Percentiles rank a stretch among this genome's conserved stretches.
phyloP scores from a whole-genome alignment of 108 stramenopile genomes.

The Pseudonitzschia pungens region DNA sequence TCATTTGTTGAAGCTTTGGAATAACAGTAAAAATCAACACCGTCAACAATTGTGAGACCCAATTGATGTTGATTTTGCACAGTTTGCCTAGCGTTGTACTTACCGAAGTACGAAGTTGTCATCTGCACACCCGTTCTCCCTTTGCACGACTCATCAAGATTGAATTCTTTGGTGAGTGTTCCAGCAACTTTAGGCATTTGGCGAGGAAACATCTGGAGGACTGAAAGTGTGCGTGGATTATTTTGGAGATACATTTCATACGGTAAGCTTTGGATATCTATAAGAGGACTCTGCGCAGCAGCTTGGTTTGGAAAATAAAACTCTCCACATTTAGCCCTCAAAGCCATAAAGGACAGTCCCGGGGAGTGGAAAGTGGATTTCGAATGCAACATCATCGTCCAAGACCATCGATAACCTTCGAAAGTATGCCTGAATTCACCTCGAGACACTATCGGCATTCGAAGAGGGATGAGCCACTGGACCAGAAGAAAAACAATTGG shows the following conservation, averaged over 20 bases:
- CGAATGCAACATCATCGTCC: slow-evolving; percentile 9
- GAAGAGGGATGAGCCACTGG: slow-evolving; percentile 15
- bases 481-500: background rate
- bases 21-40: too few relatives aligned
- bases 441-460: slow-evolving; percentile 5
- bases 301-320: background rate
- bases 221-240: background rate
- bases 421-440: slow-evolving; percentile 3
- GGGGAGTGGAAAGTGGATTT: background rate
- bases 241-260: background rate
- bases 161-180: background rate
- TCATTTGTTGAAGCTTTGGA: slow-evolving; percentile 1
- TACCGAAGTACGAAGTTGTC: slow-evolving; percentile 2
- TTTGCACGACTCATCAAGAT: too few relatives aligned
- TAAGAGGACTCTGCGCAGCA: background rate
- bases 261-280: background rate
- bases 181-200: slow-evolving; percentile 4
- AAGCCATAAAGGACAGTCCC: slow-evolving; percentile 5
- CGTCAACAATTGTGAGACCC: background rate
- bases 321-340: background rate
- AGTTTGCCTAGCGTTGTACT: background rate
- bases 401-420: slow-evolving; percentile 13
- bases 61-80: background rate
- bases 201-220: slow-evolving; percentile 1
- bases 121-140: background rate